Evolutionary conservation across 352 stramenopile genomes (phyloP), one percentile per base, ranked within the genome.

Genomic region (Phytophthora uliginosa): DNA sequence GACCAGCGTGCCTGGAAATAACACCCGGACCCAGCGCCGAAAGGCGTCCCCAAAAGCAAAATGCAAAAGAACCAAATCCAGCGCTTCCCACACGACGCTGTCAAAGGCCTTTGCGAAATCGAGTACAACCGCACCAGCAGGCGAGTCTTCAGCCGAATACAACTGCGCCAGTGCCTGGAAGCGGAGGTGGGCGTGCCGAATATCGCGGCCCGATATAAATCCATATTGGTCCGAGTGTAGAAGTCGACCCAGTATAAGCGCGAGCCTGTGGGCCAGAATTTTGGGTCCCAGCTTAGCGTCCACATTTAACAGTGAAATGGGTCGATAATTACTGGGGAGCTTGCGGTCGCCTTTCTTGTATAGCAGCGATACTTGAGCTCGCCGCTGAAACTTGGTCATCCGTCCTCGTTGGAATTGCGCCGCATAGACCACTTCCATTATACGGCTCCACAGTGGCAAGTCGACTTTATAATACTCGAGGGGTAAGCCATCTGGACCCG

Each of bases 31-130:
- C 59, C 62, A 73, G 0, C 13, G 4, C 33, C 51, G 58, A 26
- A 77, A 73, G 0, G 40, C 58, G 3, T 42, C 34, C 55, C 63
- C 69, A 55, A 72, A 76, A 8, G 52, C 50, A 18, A 71, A 72
- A 36, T 72, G 63, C 7, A 61, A 17, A 42, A 69, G 57, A 18
- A 64, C 52, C 20, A 71, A 2, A 52, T 66, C 47, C 4, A 74
- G 34, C 0, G 58, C 64, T 6, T 40, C 40, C 53, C 63, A 70
- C 5, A 42, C 5, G 5, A 63, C 57, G 42, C 57, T 63, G n/a
- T 63, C 57, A 26, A 59, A 70, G 7, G 63, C 63, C 8, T 70
- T 64, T 17, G 63, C 54, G 15, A 70, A 63, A 12, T 70, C 63
- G 6, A 70, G 24, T 3, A 65, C 20, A 10, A 71, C 55, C 2